Base-by-base conservation (phyloP, 768 basidiomycete species). In the Macrolepiota fuliginosa region DNA sequence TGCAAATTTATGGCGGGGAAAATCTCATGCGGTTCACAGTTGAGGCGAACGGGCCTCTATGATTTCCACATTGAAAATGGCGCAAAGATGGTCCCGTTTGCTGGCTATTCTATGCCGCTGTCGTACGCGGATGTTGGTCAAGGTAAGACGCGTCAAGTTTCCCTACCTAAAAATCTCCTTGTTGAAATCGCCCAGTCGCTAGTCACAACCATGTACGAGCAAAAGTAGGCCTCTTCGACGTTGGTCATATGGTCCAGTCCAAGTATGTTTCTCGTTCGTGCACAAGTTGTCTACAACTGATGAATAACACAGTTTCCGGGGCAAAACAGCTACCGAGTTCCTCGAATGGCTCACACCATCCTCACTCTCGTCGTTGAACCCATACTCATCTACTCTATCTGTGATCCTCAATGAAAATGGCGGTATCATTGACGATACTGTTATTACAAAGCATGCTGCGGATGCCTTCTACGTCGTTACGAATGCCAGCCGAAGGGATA, bases 181-280 rank as follows among this genome's bases (percentile, higher is more conserved):
- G 17, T n/a, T 45, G 42, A 45, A 19, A 5, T 10, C 40, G 49
- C 49, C 32, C 71, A 97, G 96, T 93, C 56, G 87, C 89, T 9
- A 94, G 92, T 67, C 96, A 99, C 74, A 85, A 89, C 49, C 90
- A 98, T 69, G 92, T 96, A 54, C 87, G 97, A 45, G 83, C 77
- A 12, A 83, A 82, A 37, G 92, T 85, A 0, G 95, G 95, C 0
- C 79, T 99, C 35, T 99, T 99, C 72, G 97, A 99, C 70, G 97
- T 99, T 27, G 93, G 93, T 22, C 97, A 99, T 74, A 99, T 99
- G 96, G 91, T 98, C 15, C 96, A 98, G 72, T 86, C 87, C 36
- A 90, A 86, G 93, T 94, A 68, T 52, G 83, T 61, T 37, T 57
- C 37, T 15, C 19, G 46, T 19, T 39, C 13, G 13, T 42, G 35